Percentiles rank a stretch among this genome's conserved stretches.
These are phyloP conservation scores for Acorus gramineus DNA, from an alignment of 106 monocot species.

Conservation along the genomic window DNA sequence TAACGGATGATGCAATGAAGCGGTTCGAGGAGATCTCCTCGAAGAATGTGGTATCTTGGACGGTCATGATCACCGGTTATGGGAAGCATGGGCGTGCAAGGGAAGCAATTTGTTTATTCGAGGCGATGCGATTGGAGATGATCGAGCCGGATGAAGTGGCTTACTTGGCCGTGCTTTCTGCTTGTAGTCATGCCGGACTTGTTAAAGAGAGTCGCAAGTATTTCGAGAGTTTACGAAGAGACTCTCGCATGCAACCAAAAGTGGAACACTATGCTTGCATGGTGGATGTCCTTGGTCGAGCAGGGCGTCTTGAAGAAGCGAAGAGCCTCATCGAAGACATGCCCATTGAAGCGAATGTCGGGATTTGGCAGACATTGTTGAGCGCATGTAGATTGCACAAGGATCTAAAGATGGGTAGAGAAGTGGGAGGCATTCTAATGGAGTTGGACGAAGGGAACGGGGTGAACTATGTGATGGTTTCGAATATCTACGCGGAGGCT, in stretches of 20 bases:
- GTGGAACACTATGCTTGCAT: slow-evolving; percentile 55
- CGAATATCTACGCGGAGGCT: slow-evolving; percentile 32
- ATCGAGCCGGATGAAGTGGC: slow-evolving; percentile 38
- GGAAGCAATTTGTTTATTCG: slow-evolving; percentile 14
- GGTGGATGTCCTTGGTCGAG: slow-evolving; percentile 47
- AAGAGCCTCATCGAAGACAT: slow-evolving; percentile 25
- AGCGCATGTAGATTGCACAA: slow-evolving; percentile 45
- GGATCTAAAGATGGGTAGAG: slow-evolving; percentile 20
- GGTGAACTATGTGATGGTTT: slow-evolving; percentile 40
- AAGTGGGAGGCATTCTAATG: slow-evolving; percentile 23
- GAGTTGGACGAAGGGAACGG: slow-evolving; percentile 27
- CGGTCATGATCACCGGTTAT: slow-evolving; percentile 20
- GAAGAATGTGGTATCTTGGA: slow-evolving; percentile 21
- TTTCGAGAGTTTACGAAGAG: slow-evolving; percentile 9
- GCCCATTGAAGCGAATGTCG: slow-evolving; percentile 21
- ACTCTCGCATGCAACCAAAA: slow-evolving; percentile 12
- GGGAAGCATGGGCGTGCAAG: slow-evolving; percentile 33
- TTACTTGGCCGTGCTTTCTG: slow-evolving; percentile 35
- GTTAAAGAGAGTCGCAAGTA: slow-evolving; percentile 21
- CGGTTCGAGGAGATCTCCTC: slow-evolving; percentile 10
- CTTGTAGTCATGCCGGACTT: slow-evolving; percentile 43
- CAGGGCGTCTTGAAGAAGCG: slow-evolving; percentile 28
- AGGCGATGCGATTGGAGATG: slow-evolving; percentile 27
- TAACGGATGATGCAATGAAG: slow-evolving; percentile 13
- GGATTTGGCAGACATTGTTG: slow-evolving; percentile 40